These are phyloP conservation scores for Wickerhamomyces canadensis DNA, from an alignment of 805 yeast species.

Conservation along the genomic window DNA sequence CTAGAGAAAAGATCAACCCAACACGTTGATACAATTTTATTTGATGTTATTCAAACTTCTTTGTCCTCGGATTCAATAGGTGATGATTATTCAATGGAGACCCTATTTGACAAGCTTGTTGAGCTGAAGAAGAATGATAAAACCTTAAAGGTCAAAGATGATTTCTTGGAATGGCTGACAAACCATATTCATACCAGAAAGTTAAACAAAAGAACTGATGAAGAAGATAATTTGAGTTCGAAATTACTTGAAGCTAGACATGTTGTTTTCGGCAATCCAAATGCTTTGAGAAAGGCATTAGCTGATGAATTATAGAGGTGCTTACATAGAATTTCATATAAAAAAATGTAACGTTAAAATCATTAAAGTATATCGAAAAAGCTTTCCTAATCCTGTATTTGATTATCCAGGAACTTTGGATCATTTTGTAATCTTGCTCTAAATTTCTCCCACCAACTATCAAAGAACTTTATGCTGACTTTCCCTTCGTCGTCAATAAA, in stretches of 20 bases:
- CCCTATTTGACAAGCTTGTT: constrained; percentile 35
- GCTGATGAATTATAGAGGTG: constrained; percentile 49
- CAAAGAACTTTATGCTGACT: constrained; percentile 83
- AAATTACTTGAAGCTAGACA: constrained; percentile 50
- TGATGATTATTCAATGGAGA: constrained; percentile 37
- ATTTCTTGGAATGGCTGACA: constrained; percentile 62
- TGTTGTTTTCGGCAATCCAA: constrained; percentile 70
- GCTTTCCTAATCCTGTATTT: constrained; percentile 3
- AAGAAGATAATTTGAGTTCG: constrained; percentile 32
- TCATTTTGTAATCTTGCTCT: constrained; percentile 68
- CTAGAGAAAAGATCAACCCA: constrained; percentile 10
- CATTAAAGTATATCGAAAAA: background rate
- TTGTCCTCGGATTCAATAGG: constrained; percentile 22
- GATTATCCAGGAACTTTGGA: constrained; percentile 68
- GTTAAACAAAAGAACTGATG: constrained; percentile 20
- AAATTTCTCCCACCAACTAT: constrained; percentile 95
- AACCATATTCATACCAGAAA: constrained; percentile 34
- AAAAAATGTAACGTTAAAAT: constrained; percentile 24
- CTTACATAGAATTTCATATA: too few relatives aligned
- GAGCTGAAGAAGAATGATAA: constrained; percentile 28
- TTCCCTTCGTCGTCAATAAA: constrained; percentile 75
- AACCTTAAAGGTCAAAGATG: constrained; percentile 23
- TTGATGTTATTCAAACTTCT: constrained; percentile 14
- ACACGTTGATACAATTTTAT: constrained; percentile 7
- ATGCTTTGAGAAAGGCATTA: constrained; percentile 57